Base-by-base conservation (phyloP, 2,329 filamentous ascomycete species). In the Neocucurbitaria cava region DNA sequence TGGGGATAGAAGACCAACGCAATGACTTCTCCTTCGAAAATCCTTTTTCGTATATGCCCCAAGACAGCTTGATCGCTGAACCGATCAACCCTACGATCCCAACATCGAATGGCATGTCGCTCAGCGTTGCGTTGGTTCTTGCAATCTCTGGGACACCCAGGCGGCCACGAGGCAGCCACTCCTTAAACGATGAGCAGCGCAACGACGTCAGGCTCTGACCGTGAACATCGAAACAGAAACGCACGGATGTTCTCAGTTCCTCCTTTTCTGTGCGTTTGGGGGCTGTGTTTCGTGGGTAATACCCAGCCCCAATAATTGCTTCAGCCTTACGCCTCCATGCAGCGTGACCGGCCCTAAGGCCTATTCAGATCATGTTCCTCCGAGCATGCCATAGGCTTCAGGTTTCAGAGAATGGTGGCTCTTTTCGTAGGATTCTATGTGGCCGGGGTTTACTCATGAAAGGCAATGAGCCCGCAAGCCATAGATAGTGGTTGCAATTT, bases 1-100 rank as follows among this genome's bases (percentile, higher is more conserved):
- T 42, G 15, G 40, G 21, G 41, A 18, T 13, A 20, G 10, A 6
- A 3, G 24, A 52, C 51, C 35, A 35, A 62, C 59, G 49, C 23
- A 46, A 51, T 20, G 49, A 56, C 31, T 56, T 60, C 30, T 55
- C 51, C 39, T 56, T 54, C 10, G 28, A 49, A 30, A 58, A 60
- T 15, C 59, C 57, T 35, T 50, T 46, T 11, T 60, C 48, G 30
- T 56, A 56, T 3, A 62, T 48, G 20, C 26, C 20, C 43, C 50
- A 56, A 5, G 46, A 53, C 24, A 56, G 17, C 23, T 60, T 51
- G 15, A 61, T 54, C 6, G 50, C 48, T 18, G 51, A 46, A 23
- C 52, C 53, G 2, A 54, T 38, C 24, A 52, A 20, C 24, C 46
- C 33, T 5, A 51, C 38, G 18, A 43, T 26, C 9, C 31, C 41